Conservation (phyloP, 2,329 filamentous ascomycete genomes). For the Ophiostoma piceae region DNA sequence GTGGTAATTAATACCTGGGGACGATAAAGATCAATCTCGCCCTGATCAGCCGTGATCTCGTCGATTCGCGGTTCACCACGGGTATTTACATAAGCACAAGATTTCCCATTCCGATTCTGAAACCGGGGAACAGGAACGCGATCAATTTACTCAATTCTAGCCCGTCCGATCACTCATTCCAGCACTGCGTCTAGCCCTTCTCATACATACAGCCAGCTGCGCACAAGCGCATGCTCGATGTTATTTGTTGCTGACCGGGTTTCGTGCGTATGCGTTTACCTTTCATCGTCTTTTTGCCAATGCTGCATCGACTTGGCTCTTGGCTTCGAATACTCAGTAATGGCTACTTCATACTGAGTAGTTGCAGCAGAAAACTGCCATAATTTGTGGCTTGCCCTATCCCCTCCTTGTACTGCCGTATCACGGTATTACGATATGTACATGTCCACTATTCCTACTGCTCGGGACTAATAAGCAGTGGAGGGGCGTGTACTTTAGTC, state of each 20-base stretch:
- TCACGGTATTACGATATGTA: not conserved
- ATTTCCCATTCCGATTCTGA: not conserved
- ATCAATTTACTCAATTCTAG: not conserved
- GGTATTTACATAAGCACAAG: not conserved
- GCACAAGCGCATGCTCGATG: not conserved
- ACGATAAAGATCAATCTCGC: not conserved
- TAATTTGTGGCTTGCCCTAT: not conserved
- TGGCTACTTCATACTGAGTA: not conserved
- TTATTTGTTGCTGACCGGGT: not conserved
- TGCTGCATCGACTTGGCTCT: not conserved
- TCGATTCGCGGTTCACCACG: not conserved
- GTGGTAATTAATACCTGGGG: too few species aligned
- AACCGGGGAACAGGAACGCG: constrained; percentile 1
- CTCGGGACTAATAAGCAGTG: not conserved
- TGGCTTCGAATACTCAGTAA: not conserved
- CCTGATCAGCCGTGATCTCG: not conserved
- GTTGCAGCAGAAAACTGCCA: not conserved
- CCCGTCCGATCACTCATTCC: constrained; percentile 1
- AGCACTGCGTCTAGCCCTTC: not conserved
- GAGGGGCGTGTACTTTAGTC: not conserved
- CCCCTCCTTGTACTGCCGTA: not conserved
- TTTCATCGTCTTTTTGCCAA: not conserved
- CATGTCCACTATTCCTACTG: constrained; percentile 10
- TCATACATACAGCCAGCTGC: not conserved
- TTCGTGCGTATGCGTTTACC: not conserved